Conservation (phyloP, 768 basidiomycete species). For the Hemileccinum impolitum region DNA sequence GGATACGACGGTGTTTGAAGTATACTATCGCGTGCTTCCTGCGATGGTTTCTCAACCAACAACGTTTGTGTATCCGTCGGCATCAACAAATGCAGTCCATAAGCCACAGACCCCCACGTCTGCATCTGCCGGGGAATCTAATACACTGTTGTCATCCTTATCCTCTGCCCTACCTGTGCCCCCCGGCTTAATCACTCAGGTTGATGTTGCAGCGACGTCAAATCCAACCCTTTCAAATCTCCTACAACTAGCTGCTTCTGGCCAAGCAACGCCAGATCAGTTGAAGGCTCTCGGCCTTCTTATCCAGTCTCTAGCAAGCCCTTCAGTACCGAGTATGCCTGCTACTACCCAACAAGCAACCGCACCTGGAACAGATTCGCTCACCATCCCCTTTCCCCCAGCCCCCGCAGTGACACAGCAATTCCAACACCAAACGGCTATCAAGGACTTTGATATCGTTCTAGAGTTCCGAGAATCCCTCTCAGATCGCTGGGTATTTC, state of each 20-base stretch:
- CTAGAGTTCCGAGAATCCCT: conserved; percentile 66
- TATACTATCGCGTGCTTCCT: conserved; percentile 54
- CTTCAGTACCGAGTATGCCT: conserved; percentile 5
- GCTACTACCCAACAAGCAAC: conserved; percentile 8
- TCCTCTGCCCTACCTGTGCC: conserved; percentile 48
- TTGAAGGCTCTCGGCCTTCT: conserved; percentile 66
- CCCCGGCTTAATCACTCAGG: conserved; percentile 56
- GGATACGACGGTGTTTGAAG: conserved; percentile 69
- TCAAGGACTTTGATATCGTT: conserved; percentile 68
- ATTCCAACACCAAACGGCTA: conserved; percentile 28
- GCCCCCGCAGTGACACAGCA: conserved; percentile 13
- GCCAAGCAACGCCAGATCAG: conserved; percentile 60
- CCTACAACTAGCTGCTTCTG: conserved; percentile 60
- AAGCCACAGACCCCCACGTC: conserved; percentile 22
- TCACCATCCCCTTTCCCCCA: conserved; percentile 13
- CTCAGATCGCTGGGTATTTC: conserved; percentile 65
- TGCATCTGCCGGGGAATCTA: conserved; percentile 29
- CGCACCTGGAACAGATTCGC: conserved; percentile 4
- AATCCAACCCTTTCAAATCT: conserved; percentile 69
- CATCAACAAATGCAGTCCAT: conserved; percentile 19
- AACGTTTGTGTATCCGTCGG: conserved; percentile 28
- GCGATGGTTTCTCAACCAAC: conserved; percentile 18
- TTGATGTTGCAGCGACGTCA: conserved; percentile 60
- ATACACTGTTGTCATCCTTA: conserved; percentile 45
- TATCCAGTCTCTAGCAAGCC: conserved; percentile 61